phyloP scores from a whole-genome alignment of 306 rosid genomes.

The Bauhinia variegata region DNA sequence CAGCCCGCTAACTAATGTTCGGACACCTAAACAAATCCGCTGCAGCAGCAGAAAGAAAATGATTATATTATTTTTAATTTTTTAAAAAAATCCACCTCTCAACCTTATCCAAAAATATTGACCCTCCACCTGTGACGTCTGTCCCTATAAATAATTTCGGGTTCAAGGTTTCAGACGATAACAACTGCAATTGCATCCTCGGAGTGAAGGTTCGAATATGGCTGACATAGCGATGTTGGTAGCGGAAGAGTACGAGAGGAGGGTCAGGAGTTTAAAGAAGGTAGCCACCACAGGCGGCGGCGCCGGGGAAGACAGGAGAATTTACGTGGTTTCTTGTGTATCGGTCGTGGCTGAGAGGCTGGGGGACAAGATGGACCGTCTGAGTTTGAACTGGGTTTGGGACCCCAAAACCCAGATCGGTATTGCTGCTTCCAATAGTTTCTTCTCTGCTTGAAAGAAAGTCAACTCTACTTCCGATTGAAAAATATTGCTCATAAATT shows the following conservation, averaged over 20 bases:
- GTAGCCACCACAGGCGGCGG: background rate
- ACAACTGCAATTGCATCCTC: background rate
- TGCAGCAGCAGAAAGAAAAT: no score
- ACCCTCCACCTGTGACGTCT: background rate
- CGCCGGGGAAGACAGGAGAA: background rate
- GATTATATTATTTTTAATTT: no score
- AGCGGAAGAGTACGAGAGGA: conserved; percentile 84
- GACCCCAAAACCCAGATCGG: conserved; percentile 71
- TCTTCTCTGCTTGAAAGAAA: conserved; percentile 78
- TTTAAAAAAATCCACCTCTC: background rate
- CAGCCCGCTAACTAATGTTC: no score
- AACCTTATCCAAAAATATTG: conserved; percentile 40
- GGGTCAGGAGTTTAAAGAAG: conserved; percentile 45
- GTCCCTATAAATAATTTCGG: conserved; percentile 20
- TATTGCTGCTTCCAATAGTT: conserved; percentile 66
- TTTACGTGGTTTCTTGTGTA: conserved; percentile 43
- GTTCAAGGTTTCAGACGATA: no score
- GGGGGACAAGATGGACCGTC: conserved; percentile 37
- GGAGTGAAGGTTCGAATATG: conserved; percentile 38
- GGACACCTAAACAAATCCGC: no score
- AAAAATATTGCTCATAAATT: background rate
- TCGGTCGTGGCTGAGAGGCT: conserved; percentile 41
- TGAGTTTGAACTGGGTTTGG: conserved; percentile 37
- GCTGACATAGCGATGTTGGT: conserved; percentile 88
- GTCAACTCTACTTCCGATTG: background rate